Evolutionary conservation across 2,329 filamentous ascomycete genomes (phyloP).

Genomic region (Pseudogymnoascus verrucosus): DNA sequence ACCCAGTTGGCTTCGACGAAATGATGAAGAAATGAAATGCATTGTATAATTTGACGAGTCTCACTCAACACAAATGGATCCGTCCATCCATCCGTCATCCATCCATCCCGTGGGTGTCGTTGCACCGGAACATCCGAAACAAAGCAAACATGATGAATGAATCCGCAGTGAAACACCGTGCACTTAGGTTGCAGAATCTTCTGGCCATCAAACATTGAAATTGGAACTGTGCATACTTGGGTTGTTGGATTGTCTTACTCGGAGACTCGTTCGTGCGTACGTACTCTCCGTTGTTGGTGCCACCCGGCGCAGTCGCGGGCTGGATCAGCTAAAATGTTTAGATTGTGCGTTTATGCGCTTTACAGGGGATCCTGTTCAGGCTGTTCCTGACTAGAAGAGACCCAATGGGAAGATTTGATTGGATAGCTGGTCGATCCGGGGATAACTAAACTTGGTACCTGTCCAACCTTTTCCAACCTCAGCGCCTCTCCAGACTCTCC

Average conservation of each 20-base stretch:
- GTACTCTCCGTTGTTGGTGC: not conserved
- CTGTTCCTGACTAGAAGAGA: conserved; percentile 1
- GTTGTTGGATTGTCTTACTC: not conserved
- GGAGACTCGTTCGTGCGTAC: not conserved
- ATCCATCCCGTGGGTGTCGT: not conserved
- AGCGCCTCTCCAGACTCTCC: too few species aligned
- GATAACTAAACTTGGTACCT: not conserved
- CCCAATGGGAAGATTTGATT: not conserved
- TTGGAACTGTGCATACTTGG: not conserved
- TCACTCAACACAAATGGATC: not conserved
- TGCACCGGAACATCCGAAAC: not conserved
- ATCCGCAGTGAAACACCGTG: not conserved
- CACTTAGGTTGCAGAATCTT: not conserved
- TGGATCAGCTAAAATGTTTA: not conserved
- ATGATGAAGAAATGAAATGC: conserved; percentile 10
- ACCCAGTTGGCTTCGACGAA: not conserved
- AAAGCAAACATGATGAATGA: not conserved
- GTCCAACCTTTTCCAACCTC: not conserved
- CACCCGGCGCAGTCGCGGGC: not conserved
- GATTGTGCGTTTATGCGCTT: conserved; percentile 4
- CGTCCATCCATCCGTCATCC: not conserved
- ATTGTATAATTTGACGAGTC: conserved; percentile 13
- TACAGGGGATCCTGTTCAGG: not conserved
- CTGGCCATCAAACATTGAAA: not conserved
- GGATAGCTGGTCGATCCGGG: not conserved